Conservation (phyloP, 176 grass and related monocot species). For the Phragmites australis region DNA sequence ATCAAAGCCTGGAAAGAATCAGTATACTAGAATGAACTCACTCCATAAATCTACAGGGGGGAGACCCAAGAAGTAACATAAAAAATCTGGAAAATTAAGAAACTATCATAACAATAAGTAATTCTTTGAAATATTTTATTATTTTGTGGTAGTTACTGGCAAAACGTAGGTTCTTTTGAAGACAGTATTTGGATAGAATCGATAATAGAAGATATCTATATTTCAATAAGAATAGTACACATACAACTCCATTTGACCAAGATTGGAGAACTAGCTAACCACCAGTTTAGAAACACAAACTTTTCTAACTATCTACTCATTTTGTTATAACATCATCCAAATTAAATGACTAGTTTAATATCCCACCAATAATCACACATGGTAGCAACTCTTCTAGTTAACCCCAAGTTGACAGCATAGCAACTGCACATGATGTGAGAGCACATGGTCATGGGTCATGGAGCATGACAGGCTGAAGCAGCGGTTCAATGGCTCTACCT, state of each 20-base stretch:
- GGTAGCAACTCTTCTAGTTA: background rate
- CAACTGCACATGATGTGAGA: background rate
- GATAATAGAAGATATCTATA: background rate
- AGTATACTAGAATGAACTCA: background rate
- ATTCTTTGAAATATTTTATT: background rate
- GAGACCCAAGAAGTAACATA: background rate
- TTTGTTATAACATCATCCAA: background rate
- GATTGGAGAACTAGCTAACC: background rate
- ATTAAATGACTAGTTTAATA: background rate
- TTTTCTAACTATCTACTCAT: background rate
- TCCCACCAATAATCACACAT: background rate
- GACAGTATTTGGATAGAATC: background rate
- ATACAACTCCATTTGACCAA: background rate
- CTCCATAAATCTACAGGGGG: background rate
- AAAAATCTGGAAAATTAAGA: background rate
- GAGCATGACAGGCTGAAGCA: background rate
- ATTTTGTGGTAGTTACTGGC: background rate
- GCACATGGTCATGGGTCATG: background rate
- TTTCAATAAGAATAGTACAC: background rate
- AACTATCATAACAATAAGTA: background rate
- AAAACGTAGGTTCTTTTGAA: background rate
- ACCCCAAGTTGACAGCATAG: background rate
- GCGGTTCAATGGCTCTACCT: background rate
- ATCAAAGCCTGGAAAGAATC: slow-evolving; percentile 27
- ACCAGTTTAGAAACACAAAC: background rate